phyloP scores from a whole-genome alignment of 1,284 basidiomycete genomes.

The Cystobasidium pallidum region DNA sequence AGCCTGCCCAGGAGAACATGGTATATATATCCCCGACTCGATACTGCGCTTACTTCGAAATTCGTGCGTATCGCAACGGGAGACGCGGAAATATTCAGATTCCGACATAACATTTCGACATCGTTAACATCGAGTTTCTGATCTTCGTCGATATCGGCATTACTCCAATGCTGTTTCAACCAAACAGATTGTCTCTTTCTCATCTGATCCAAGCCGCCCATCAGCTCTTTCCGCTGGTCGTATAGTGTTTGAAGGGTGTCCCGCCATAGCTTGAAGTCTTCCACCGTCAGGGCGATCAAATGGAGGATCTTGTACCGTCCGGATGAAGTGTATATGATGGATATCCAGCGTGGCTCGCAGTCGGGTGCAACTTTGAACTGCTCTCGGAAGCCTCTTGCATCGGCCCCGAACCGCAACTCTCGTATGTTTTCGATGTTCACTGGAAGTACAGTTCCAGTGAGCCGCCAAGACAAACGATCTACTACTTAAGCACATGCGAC shows the following conservation, averaged over 20 bases:
- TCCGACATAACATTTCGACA: slow-evolving; percentile 72
- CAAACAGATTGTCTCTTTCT: slow-evolving; percentile 69
- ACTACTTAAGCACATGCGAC: slow-evolving; percentile 55
- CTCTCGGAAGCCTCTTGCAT: slow-evolving; percentile 76
- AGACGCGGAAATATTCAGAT: slow-evolving; percentile 72
- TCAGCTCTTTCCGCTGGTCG: slow-evolving; percentile 52
- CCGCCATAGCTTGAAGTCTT: slow-evolving; percentile 66
- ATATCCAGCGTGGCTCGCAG: slow-evolving; percentile 60
- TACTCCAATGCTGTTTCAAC: slow-evolving; percentile 82
- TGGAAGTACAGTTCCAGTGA: slow-evolving; percentile 53
- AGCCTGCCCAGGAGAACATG: too few relatives aligned
- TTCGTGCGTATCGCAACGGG: slow-evolving; percentile 66
- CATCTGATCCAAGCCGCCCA: slow-evolving; percentile 60
- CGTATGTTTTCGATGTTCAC: slow-evolving; percentile 89
- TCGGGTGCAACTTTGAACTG: slow-evolving; percentile 65
- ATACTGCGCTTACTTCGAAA: slow-evolving; percentile 64
- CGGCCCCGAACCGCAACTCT: slow-evolving; percentile 78
- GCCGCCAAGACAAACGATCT: slow-evolving; percentile 12
- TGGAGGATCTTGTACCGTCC: slow-evolving; percentile 89
- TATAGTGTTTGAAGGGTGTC: slow-evolving; percentile 58
- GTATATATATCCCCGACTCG: background rate
- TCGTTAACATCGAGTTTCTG: slow-evolving; percentile 72
- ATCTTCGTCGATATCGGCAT: slow-evolving; percentile 65
- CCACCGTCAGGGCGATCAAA: slow-evolving; percentile 73
- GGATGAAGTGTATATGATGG: slow-evolving; percentile 65